These are phyloP conservation scores for Starmerella sp. DNA, from an alignment of 805 yeast species.

Conservation along the genomic window DNA sequence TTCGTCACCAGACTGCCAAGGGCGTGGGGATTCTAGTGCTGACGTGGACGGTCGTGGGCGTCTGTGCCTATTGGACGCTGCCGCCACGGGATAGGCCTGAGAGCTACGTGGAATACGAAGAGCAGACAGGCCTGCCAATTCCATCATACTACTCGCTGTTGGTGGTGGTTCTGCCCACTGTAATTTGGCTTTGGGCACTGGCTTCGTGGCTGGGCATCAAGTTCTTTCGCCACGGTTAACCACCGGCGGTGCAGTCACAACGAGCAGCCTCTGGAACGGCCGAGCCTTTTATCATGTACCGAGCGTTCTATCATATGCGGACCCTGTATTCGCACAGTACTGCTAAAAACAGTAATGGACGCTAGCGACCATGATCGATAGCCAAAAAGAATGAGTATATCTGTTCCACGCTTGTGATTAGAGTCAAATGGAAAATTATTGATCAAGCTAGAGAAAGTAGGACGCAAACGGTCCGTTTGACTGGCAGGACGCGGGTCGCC, in stretches of 20 bases:
- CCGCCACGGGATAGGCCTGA: slow-evolving; percentile 1
- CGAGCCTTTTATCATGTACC: too few species aligned
- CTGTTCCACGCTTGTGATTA: too few species aligned
- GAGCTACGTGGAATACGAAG: slow-evolving; percentile 16
- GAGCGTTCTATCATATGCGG: too few species aligned
- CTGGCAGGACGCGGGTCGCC: too few species aligned
- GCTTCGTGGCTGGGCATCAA: slow-evolving; percentile 73
- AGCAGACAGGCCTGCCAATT: slow-evolving; percentile 32
- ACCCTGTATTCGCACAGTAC: too few species aligned
- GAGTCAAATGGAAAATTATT: too few species aligned
- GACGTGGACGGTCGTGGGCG: slow-evolving; percentile 14
- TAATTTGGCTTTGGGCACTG: slow-evolving; percentile 58
- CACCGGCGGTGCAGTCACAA: not conserved
- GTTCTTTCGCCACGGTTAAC: slow-evolving; percentile 59
- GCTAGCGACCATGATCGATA: too few species aligned
- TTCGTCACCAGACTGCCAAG: slow-evolving; percentile 6
- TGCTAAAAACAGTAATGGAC: too few species aligned
- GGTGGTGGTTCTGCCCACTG: slow-evolving; percentile 29
- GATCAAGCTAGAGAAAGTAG: too few species aligned
- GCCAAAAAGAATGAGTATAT: too few species aligned
- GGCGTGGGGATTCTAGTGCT: slow-evolving; percentile 11
- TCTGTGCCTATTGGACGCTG: slow-evolving; percentile 3
- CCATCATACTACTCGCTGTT: slow-evolving; percentile 32
- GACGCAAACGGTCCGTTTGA: too few species aligned
- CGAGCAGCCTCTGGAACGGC: too few species aligned